Evolutionary conservation across 2,329 filamentous ascomycete genomes (phyloP).

Genomic region (Alternaria incomplexa): DNA sequence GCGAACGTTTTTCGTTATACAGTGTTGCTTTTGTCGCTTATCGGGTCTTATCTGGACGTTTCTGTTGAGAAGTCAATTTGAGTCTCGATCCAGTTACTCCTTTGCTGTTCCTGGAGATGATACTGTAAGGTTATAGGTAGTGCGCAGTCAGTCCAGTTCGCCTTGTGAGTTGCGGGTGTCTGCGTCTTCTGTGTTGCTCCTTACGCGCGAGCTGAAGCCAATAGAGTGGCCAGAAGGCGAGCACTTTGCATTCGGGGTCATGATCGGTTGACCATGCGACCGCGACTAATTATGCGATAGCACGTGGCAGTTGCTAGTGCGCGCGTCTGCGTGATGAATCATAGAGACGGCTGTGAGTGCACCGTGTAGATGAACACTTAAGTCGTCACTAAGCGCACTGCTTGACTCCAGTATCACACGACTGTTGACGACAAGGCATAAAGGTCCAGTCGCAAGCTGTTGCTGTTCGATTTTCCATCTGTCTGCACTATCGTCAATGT

Average conservation of each 20-base stretch:
- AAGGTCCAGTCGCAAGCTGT: background rate
- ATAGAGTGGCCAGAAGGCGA: background rate
- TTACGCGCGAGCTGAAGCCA: background rate
- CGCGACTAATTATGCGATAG: background rate
- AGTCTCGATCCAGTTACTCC: background rate
- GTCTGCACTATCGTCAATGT: background rate
- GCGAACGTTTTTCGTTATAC: constrained; percentile 1
- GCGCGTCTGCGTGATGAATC: background rate
- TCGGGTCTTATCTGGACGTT: background rate
- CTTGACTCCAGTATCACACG: background rate
- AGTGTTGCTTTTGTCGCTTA: background rate
- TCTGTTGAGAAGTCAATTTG: background rate
- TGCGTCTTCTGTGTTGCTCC: background rate
- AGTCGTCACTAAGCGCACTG: background rate
- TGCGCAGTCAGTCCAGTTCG: background rate
- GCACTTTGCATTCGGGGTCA: background rate
- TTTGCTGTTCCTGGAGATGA: background rate
- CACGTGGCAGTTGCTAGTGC: background rate
- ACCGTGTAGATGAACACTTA: background rate
- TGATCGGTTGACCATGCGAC: background rate
- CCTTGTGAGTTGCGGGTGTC: background rate
- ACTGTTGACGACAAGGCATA: background rate
- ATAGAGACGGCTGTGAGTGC: background rate
- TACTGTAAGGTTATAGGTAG: background rate
- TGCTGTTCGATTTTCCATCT: background rate